A percentile compares a stretch with the other conserved stretches of the same genome.
Conservation (phyloP, 352 stramenopile genomes). For the Globisporangium irregulare region DNA sequence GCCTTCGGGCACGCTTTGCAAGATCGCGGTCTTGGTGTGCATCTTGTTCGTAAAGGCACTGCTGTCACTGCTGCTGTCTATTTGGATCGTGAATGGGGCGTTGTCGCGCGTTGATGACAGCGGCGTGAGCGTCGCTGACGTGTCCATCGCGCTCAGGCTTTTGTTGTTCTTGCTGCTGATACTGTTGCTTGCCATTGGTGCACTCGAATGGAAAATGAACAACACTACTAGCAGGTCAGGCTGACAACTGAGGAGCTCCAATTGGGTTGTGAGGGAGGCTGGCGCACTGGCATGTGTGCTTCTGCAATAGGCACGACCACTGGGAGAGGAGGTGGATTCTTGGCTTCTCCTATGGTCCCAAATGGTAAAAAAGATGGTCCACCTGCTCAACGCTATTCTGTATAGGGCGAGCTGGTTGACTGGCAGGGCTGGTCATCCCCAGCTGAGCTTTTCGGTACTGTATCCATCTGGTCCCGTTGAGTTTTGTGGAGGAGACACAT, state of each 20-base stretch:
- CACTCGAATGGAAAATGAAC: background rate
- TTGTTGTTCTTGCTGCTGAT: background rate
- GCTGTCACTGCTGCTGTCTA: constrained; percentile 1
- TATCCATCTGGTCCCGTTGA: background rate
- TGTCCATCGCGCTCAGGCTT: background rate
- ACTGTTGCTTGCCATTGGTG: constrained; percentile 1
- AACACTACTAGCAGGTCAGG: background rate
- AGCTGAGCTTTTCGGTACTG: constrained; percentile 1
- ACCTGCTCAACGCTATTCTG: background rate
- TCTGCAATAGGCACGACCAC: too few relatives aligned
- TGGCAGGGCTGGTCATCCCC: constrained; percentile 1
- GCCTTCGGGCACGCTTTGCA: constrained; percentile 13
- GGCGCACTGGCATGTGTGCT: background rate
- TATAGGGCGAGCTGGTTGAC: background rate
- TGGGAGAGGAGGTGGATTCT: constrained; percentile 9
- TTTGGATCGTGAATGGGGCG: constrained; percentile 16
- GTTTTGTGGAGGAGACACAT: background rate
- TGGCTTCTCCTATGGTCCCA: background rate
- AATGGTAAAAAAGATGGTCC: background rate
- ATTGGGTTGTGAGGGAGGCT: constrained; percentile 10
- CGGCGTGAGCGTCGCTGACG: constrained; percentile 5
- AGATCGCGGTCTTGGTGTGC: constrained; percentile 7
- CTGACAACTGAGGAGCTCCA: background rate
- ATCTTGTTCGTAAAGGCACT: constrained; percentile 11
- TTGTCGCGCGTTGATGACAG: constrained; percentile 8